Percentiles rank a stretch among this genome's conserved stretches.
Conservation (phyloP, 129 eudicot genomes). For the Chrysanthemum makinoi region DNA sequence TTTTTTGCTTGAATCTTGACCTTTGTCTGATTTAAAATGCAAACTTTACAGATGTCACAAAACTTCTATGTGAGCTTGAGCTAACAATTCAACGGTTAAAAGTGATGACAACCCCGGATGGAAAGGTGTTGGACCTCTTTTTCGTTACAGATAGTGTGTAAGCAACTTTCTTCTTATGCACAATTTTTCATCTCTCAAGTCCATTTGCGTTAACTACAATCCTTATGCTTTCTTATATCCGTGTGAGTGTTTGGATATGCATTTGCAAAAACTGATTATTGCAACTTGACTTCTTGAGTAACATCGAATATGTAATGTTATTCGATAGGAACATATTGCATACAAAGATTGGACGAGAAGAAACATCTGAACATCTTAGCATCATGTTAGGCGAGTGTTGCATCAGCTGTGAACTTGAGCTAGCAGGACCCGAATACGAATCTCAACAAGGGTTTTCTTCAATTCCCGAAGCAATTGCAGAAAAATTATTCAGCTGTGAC, state of each 20-base stretch:
- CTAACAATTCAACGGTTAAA: conserved; percentile 76
- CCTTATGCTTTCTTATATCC: no score
- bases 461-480: conserved; percentile 50
- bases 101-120: conserved; percentile 94
- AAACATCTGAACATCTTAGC: conserved; percentile 49
- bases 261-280: background rate
- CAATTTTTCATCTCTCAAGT: no score
- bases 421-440: conserved; percentile 76
- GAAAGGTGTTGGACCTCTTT: conserved; percentile 76
- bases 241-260: background rate
- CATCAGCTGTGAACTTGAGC: conserved; percentile 75
- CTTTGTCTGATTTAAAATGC: conserved; percentile 12
- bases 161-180: conserved; percentile 17
- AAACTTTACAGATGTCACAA: conserved; percentile 64
- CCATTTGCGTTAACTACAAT: background rate
- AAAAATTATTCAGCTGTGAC: conserved; percentile 53
- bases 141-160: conserved; percentile 73
- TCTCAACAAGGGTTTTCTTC: conserved; percentile 57
- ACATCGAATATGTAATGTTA: conserved; percentile 4
- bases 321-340: conserved; percentile 60
- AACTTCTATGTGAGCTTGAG: conserved; percentile 66
- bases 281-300: background rate
- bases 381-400: conserved; percentile 70
- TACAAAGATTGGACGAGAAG: conserved; percentile 57
- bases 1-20: background rate